Conservation (phyloP, 176 grass and related monocot species). For the Alopecurus myosuroides region DNA sequence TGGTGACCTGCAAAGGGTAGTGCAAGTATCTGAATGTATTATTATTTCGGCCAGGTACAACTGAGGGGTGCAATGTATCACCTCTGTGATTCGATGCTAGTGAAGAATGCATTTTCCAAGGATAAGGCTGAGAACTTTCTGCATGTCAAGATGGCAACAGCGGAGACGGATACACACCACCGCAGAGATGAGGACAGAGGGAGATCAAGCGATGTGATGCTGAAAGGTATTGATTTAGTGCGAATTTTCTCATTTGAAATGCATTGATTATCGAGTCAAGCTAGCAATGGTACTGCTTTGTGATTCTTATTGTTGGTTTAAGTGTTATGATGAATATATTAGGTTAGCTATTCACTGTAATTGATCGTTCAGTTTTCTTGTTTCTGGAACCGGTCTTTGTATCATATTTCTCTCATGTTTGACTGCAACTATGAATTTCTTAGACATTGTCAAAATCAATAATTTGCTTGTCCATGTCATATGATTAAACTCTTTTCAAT, state of each 20-base stretch:
- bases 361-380: not conserved
- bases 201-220: not conserved
- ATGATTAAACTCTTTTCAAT: conserved; percentile 17
- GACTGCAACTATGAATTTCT: not conserved
- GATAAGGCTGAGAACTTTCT: conserved; percentile 48
- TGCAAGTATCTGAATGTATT: conserved; percentile 18
- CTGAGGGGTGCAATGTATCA: conserved; percentile 49
- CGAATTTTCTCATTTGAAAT: not conserved
- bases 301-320: not conserved
- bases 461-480: conserved; percentile 3
- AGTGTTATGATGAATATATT: not conserved
- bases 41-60: conserved; percentile 44
- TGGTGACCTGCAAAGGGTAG: conserved; percentile 10
- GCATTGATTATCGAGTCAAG: not conserved
- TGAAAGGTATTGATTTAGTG: conserved; percentile 24
- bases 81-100: conserved; percentile 59
- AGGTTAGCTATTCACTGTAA: conserved; percentile 1
- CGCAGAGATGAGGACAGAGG: not conserved
- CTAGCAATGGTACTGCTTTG: not conserved
- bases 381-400: not conserved
- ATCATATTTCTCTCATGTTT: not conserved
- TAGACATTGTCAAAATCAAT: not conserved
- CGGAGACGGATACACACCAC: not conserved
- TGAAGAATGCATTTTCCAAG: conserved; percentile 35
- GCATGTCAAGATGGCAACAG: conserved; percentile 44